Base-by-base conservation (phyloP, 768 basidiomycete genomes). In the Tremella fuciformis region DNA sequence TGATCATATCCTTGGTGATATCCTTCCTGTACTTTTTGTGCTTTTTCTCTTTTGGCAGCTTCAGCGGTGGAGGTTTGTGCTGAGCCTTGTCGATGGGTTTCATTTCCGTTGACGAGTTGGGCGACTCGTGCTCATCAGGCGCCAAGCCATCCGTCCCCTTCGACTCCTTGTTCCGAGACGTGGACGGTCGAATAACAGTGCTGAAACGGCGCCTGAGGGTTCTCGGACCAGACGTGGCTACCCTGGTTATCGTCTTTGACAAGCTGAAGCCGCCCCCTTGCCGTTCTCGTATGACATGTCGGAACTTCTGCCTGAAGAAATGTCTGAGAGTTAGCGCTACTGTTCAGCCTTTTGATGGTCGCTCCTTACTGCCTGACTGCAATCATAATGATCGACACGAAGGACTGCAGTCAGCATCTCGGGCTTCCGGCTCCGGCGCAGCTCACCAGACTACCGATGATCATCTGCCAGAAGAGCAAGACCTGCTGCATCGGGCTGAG, bases 401-500 rank as follows among this genome's bases (percentile, higher is more conserved):
- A 71, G 3, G 65, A 53, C 72, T 71, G 34, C 18, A 21, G 21
- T 46, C 25, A 54, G 39, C 26, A 50, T 16, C 7, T 37, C 41
- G 24, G 29, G 19, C 44, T 15, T n/a, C 29, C 13, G 25, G 48
- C 50, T 24, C 11, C 16, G 25, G 37, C 13, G 50, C 8, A 21
- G 66, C 73, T 62, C 46, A 75, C 71, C 39, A 65, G 48, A 59
- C 65, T 70, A 0, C 78, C 78, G 34, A 75, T 69, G 24, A 73
- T 48, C 89, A 91, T 91, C 74, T 87, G 85, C 8, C 75, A 39
- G 47, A 78, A 77, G 1, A 79, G 44, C 1, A 78, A 49, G 7
- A 67, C 63, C 52, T 79, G 78, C 60, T 79, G 78, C 38, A 71
- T 67, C 15, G 55, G 70, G 8, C 66, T 76, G 46, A 77, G 42